Percentiles rank a stretch among this genome's conserved stretches.
Evolutionary conservation across 108 stramenopile genomes (phyloP).

Genomic region (Aurantiochytrium sp.): DNA sequence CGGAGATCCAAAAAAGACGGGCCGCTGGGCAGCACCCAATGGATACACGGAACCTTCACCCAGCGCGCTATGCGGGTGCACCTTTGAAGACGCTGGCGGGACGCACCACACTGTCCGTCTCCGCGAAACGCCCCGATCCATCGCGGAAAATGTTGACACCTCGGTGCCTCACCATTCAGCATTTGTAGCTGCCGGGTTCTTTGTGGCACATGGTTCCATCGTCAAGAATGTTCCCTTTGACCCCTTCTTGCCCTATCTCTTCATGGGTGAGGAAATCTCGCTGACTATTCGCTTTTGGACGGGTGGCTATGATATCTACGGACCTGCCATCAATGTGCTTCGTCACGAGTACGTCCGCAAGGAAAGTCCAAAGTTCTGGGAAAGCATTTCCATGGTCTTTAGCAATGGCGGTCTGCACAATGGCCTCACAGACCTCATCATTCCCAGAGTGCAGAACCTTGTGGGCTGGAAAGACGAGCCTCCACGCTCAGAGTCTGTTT

Average conservation of each 20-base stretch:
- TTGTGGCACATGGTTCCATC: constrained; percentile 71
- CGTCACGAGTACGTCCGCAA: constrained; percentile 83
- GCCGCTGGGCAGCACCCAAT: not conserved
- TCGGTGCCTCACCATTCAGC: constrained; percentile 29
- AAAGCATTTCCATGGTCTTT: constrained; percentile 64
- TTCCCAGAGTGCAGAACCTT: not conserved
- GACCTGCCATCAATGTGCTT: constrained; percentile 69
- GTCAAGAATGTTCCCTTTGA: constrained; percentile 84
- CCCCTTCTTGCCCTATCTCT: constrained; percentile 83
- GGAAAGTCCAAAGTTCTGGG: constrained; percentile 90
- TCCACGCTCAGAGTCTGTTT: not conserved
- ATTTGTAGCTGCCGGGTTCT: constrained; percentile 88
- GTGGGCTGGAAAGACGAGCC: not conserved
- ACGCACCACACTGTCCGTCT: not conserved
- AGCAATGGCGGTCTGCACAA: constrained; percentile 11
- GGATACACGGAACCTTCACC: not conserved
- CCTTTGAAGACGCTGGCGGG: constrained; percentile 7
- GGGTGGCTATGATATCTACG: constrained; percentile 80
- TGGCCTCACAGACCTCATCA: not conserved
- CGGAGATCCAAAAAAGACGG: not conserved
- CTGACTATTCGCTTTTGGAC: constrained; percentile 73
- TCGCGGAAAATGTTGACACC: not conserved
- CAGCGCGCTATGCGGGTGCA: not conserved
- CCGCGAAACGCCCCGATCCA: not conserved
- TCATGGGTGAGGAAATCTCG: constrained; percentile 93